phyloP scores from a whole-genome alignment of 2,329 filamentous ascomycete species.

The Torrubiella hemipterigena region DNA sequence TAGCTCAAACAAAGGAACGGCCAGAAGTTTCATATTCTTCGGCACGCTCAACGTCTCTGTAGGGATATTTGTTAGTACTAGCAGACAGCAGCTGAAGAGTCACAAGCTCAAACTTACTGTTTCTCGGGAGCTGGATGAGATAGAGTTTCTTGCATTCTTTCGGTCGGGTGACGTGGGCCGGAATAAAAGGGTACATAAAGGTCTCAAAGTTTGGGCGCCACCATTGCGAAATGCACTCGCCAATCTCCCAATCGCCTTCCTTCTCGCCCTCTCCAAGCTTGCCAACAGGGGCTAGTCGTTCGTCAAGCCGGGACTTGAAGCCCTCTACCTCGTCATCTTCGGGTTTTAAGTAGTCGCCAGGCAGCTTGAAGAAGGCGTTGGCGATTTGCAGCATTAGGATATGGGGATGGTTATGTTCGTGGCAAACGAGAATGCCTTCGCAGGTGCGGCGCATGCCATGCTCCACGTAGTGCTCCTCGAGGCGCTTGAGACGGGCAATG shows the following conservation, averaged over 20 bases:
- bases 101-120: slow-evolving; percentile 65
- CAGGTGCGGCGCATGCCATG: slow-evolving; percentile 97
- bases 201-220: slow-evolving; percentile 99
- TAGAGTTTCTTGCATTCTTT: slow-evolving; percentile 99
- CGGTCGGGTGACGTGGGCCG: slow-evolving; percentile 86
- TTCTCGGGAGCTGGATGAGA: slow-evolving; percentile 86
- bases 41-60: slow-evolving; percentile 88
- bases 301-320: slow-evolving; percentile 90
- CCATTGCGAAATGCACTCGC: slow-evolving; percentile 94
- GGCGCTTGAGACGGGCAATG: slow-evolving; percentile 75
- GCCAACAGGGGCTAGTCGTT: slow-evolving; percentile 85
- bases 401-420: slow-evolving; percentile 98
- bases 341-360: slow-evolving; percentile 83
- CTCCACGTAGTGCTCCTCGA: slow-evolving; percentile 88
- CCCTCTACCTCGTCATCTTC: slow-evolving; percentile 86
- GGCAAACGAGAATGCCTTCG: slow-evolving; percentile 93
- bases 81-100: slow-evolving; percentile 2
- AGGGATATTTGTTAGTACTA: slow-evolving; percentile 3
- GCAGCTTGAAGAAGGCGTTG: slow-evolving; percentile 98
- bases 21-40: slow-evolving; percentile 99
- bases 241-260: slow-evolving; percentile 79
- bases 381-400: slow-evolving; percentile 99
- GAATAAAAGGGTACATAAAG: slow-evolving; percentile 98
- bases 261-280: slow-evolving; percentile 77
- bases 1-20: slow-evolving; percentile 91